Percentiles rank a stretch among this genome's conserved stretches.
Conservation (phyloP, 192 early-diverging fungal species). For the Fimicolochytrium jonesii region DNA sequence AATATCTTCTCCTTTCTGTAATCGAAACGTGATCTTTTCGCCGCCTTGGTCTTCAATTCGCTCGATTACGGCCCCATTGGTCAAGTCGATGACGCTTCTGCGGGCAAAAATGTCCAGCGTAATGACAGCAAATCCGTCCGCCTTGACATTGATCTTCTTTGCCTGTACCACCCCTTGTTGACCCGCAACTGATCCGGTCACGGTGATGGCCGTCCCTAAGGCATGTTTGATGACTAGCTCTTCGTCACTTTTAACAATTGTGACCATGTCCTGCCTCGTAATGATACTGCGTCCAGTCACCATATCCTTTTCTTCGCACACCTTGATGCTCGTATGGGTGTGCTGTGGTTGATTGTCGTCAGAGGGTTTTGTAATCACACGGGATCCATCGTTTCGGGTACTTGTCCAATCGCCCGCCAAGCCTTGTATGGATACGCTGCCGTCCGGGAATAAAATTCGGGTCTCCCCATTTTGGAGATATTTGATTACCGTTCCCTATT, state of each 20-base stretch:
- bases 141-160: conserved; percentile 14
- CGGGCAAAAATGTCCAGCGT: conserved; percentile 1
- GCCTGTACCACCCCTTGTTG: too few relatives aligned
- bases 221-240: conserved; percentile 17
- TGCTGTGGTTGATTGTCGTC: background rate
- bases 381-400: conserved; percentile 7
- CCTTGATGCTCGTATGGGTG: background rate
- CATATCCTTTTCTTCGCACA: conserved; percentile 24
- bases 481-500: conserved; percentile 32
- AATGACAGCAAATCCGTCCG: conserved; percentile 2
- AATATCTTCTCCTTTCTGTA: too few relatives aligned
- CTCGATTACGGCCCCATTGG: conserved; percentile 10
- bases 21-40: background rate
- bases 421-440: conserved; percentile 19
- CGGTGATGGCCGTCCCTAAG: conserved; percentile 28
- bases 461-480: conserved; percentile 14
- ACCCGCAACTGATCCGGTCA: background rate
- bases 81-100: background rate
- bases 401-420: conserved; percentile 20
- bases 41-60: background rate
- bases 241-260: conserved; percentile 7
- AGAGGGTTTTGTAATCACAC: background rate
- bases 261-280: conserved; percentile 37
- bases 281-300: conserved; percentile 12
- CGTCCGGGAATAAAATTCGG: conserved; percentile 26